Base-by-base conservation (phyloP, 331 rosid species). In the Phaseolus coccineus region DNA sequence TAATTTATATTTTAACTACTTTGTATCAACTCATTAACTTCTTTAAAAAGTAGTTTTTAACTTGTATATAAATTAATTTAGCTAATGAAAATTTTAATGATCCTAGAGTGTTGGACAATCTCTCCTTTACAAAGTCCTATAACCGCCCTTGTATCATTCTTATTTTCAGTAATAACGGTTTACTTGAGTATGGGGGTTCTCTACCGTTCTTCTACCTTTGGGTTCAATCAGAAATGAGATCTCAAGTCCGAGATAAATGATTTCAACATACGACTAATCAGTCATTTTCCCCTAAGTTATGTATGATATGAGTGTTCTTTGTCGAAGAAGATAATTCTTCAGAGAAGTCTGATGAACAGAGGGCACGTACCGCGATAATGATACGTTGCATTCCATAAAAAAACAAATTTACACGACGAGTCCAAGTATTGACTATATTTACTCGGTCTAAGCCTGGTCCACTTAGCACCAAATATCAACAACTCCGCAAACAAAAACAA, bases 381-480 rank as follows among this genome's bases (percentile, higher is more conserved):
- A 40, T 16, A 55, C 40, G 33, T 33, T 53, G 76, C 76, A 51
- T 30, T 63, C 40, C 85, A 61, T 39, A 76, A 27, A 40, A 35
- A 76, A 82, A 77, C 5, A 42, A 82, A 70, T 68, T 62, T 71
- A 82, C 62, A 77, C 74, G 8, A 27, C 6, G 15, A 22, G 37
- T 19, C 73, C 10, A 82, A 51, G 47, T 31, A 70, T 19, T 40
- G 37, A 46, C 74, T 69, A 76, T 63, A 70, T 76, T 76, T 72
- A 80, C 73, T 63, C 66, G 25, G 83, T 62, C 76, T 74, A 25
- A 65, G 70, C 56, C 13, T 15, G 63, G 56, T 74, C 24, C 55
- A 33, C 63, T 46, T 59, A 12, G 77, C 53, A 70, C 57, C n/a
- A 63, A 71, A 77, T 75, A 68, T 75, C 30, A 78, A 37, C 33